Conservation (phyloP, 108 stramenopile genomes). For the Licmophora abbreviata region DNA sequence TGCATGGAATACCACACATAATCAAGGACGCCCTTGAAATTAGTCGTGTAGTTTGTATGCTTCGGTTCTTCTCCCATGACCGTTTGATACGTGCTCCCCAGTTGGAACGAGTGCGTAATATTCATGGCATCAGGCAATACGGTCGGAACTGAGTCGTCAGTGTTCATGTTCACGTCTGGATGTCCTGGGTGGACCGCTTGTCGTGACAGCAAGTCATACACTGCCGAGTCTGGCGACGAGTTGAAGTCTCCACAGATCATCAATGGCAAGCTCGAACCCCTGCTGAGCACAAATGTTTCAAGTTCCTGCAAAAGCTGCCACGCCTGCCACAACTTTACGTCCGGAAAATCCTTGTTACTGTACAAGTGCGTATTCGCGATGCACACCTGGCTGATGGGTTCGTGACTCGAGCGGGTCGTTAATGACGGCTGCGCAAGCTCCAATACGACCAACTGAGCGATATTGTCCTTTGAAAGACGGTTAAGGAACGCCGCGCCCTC, state of each 20-base stretch:
- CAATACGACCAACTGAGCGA: conserved; percentile 93
- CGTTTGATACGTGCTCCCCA: conserved; percentile 89
- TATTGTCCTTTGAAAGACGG: conserved; percentile 94
- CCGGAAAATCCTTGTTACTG: conserved; percentile 94
- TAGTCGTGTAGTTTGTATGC: conserved; percentile 90
- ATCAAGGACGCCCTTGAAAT: conserved; percentile 93
- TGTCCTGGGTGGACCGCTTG: conserved; percentile 88
- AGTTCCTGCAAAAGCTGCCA: conserved; percentile 91
- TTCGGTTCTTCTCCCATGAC: conserved; percentile 91
- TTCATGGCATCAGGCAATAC: conserved; percentile 85
- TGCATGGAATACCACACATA: conserved; percentile 94
- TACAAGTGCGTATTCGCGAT: conserved; percentile 98
- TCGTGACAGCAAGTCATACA: conserved; percentile 88
- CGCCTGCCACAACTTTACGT: conserved; percentile 98
- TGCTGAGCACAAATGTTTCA: conserved; percentile 81
- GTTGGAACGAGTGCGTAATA: conserved; percentile 84
- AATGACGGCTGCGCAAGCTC: conserved; percentile 73
- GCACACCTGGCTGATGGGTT: conserved; percentile 83
- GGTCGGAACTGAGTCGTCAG: conserved; percentile 58
- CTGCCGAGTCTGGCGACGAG: conserved; percentile 92
- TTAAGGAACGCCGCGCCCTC: conserved; percentile 82
- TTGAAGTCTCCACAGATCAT: conserved; percentile 99
- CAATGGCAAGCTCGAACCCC: conserved; percentile 76
- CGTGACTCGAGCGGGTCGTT: conserved; percentile 39
- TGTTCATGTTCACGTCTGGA: conserved; percentile 72